Conservation (phyloP, 306 rosid species). For the Castanea crenata region DNA sequence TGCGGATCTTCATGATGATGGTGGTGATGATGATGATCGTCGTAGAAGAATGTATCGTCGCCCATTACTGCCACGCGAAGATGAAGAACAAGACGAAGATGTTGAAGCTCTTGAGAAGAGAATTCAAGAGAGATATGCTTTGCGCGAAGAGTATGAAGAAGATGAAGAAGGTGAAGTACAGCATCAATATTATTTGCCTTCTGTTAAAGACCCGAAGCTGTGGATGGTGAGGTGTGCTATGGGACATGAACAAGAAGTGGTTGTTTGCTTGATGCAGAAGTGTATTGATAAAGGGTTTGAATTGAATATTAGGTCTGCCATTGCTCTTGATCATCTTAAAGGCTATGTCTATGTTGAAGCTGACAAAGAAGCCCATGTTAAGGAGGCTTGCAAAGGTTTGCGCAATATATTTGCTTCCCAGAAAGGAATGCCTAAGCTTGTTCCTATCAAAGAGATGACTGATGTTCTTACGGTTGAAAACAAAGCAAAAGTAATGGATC, state of each 20-base stretch:
- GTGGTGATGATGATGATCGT: conserved; percentile 12
- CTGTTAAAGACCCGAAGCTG: conserved; percentile 96
- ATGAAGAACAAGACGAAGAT: conserved; percentile 69
- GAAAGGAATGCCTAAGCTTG: conserved; percentile 54
- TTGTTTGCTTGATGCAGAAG: conserved; percentile 95
- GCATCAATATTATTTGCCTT: conserved; percentile 92
- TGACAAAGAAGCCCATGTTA: conserved; percentile 96
- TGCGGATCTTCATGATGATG: conserved; percentile 67
- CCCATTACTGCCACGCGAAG: conserved; percentile 58
- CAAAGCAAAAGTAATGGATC: conserved; percentile 88
- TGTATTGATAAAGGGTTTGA: conserved; percentile 85
- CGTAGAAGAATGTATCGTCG: conserved; percentile 54
- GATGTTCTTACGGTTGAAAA: conserved; percentile 96
- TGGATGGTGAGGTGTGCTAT: conserved; percentile 99
- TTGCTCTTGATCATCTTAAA: conserved; percentile 95
- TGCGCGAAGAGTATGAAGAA: conserved; percentile 58
- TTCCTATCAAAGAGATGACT: conserved; percentile 96
- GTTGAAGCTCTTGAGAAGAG: conserved; percentile 78
- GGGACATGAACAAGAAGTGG: conserved; percentile 85
- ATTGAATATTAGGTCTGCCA: conserved; percentile 80
- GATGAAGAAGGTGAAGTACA: conserved; percentile 82
- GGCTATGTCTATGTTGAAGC: conserved; percentile 87
- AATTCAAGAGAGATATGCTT: conserved; percentile 75
- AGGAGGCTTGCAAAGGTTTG: conserved; percentile 97
- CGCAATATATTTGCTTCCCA: conserved; percentile 64